Evolutionary conservation across 2,329 filamentous ascomycete genomes (phyloP).

Genomic region (Blumeriella jaapii): DNA sequence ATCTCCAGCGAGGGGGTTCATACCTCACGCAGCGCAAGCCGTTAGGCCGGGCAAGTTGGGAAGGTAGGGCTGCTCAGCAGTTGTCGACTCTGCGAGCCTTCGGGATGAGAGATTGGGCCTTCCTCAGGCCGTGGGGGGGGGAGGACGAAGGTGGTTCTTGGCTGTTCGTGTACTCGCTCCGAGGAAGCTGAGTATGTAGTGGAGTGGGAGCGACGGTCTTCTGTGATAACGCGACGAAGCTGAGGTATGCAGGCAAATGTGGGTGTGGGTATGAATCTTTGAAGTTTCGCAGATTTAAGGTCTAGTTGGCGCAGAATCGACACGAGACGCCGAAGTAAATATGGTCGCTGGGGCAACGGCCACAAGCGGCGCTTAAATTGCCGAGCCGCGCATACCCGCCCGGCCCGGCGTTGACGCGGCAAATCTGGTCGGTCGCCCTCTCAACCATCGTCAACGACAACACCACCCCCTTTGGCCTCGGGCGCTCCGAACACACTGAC

Average conservation of each 20-base stretch:
- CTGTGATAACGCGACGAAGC: constrained; percentile 1
- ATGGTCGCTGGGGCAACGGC: too few species aligned
- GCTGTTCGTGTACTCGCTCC: constrained; percentile 12
- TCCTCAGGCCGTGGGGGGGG: constrained; percentile 20
- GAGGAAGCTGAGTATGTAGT: constrained; percentile 11
- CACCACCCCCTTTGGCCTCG: too few species aligned
- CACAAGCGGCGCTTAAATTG: too few species aligned
- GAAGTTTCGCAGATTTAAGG: constrained; percentile 1
- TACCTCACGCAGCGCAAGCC: constrained; percentile 75
- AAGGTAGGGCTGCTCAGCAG: constrained; percentile 37
- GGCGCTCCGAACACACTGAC: too few species aligned
- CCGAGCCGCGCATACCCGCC: too few species aligned
- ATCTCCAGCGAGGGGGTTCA: constrained; percentile 33
- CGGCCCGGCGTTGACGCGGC: too few species aligned
- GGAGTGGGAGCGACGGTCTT: constrained; percentile 4
- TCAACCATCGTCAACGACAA: too few species aligned
- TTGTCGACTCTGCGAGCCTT: constrained; percentile 30
- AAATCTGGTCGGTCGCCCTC: too few species aligned
- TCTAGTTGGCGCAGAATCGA: too few species aligned
- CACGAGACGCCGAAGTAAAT: constrained; percentile 8
- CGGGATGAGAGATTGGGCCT: constrained; percentile 13
- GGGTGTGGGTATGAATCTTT: too few species aligned
- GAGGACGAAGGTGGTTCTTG: constrained; percentile 4
- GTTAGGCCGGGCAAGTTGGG: constrained; percentile 58
- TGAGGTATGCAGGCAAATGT: constrained; percentile 5